Evolutionary conservation across 2,329 filamentous ascomycete genomes (phyloP), one percentile per base, ranked within the genome.

Genomic region (Coniochaeta prunicola): DNA sequence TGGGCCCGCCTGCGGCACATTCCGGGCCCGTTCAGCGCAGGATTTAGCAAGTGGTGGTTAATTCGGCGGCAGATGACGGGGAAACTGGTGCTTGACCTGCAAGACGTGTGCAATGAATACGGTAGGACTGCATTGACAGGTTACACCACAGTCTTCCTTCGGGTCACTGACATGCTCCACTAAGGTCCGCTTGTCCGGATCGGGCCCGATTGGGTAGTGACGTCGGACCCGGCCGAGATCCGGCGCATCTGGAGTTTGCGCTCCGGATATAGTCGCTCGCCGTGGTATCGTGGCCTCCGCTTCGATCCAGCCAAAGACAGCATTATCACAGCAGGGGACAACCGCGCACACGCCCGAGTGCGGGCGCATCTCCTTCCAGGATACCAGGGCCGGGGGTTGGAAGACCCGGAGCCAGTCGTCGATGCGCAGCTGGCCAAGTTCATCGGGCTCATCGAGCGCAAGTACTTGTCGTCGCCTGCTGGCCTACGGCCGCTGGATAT

Each of bases 401-500:
- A 33, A 8, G 53, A 33, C 34, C 60, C 57, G 36, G 60, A 64
- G 26, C 21, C 33, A 7, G 12, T 61, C 1, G 30, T 63, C 15
- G 61, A 63, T 53, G 50, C 57, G 59, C 69, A 58, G 71, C 15
- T 63, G 7, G 17, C 17, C 34, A 60, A 78, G 34, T 64, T 80
- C 3, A 59, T 80, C 33, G 60, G 66, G 4, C 69, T 80, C 15
- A 73, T 80, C 59, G 69, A 70, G 57, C 64, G 61, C 45, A 76
- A 74, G 60, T 79, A 80, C 59, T 62, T 74, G 19, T 71, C 70
- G 4, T 70, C 62, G 15, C 66, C 69, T 34, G 68, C 54, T 17
- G 57, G 59, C 17, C 34, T 67, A 9, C 59, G 63, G 8, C 66
- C 69, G 1, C 62, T 80, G 66, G 76, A 81, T 60, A 64, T 80